Base-by-base conservation (phyloP, 306 rosid species). In the Betula pendula region DNA sequence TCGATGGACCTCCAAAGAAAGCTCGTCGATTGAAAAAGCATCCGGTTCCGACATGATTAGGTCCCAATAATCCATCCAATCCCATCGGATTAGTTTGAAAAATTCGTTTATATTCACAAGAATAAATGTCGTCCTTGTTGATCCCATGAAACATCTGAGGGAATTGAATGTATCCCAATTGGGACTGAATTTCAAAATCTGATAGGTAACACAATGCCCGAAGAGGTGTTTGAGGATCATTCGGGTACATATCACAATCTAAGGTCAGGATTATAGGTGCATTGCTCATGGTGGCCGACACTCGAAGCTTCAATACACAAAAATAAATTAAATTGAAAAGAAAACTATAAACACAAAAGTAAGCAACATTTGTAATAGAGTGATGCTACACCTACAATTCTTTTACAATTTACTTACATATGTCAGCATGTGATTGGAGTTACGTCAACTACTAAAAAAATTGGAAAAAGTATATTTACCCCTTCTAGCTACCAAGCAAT, bases 281-380 rank as follows among this genome's bases (percentile, higher is more conserved):
- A 69, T 87, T 87, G 12, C 72, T 85, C 87, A 87, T 82, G 42
- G 20, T 12, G 5, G 89, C 87, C 4, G 91, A 87, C 15, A 87
- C 85, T 47, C 91, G 88, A 67, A 87, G 78, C 91, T 65, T 33
- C 70, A 65, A 65, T 29, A 35, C 70, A 65, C 12, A 17, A 65
- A 35, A 35, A 35, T 0, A 17, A 14, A 38, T 1, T 3, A 19
- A 35, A 33, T 17, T 35, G n/a, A 24, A 62, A 27, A 9, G 38
- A 16, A 3, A 62, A 17, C 6, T 13, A 15, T 5, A 3, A 3
- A 1, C 1, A 0, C 38, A 35, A 63, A 19, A 38, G 1, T 11
- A 1, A 63, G 13, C 25, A 27, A 24, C 8, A 38, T 38, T 38
- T 38, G 42, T 35, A 35, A 35, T 35, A 35, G 40, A 35, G 40